Conservation (phyloP, 768 basidiomycete species). For the Pulveroboletus sp. region DNA sequence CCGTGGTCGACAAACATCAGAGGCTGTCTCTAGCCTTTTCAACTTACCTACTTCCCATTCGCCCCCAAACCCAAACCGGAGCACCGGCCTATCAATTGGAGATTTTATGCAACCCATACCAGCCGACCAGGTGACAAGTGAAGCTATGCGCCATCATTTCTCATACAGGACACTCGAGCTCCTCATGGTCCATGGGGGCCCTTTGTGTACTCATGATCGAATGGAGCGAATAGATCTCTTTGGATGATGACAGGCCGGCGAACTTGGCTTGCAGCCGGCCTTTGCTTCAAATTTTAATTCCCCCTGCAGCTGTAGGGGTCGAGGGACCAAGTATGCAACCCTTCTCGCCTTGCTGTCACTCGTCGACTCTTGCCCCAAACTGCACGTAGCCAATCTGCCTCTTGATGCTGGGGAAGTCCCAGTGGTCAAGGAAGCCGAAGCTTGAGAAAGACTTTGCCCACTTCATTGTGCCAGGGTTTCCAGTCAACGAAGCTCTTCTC, state of each 20-base stretch:
- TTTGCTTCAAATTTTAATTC: too few species aligned
- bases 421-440: not conserved
- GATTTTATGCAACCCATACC: not conserved
- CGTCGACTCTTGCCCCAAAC: not conserved
- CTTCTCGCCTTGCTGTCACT: not conserved
- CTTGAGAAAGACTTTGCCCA: not conserved
- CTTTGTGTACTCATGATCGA: too few species aligned
- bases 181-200: not conserved
- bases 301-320: too few species aligned
- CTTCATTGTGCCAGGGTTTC: too few species aligned
- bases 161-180: slow-evolving; percentile 5
- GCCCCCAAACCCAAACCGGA: too few species aligned
- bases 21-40: too few species aligned
- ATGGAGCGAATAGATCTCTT: not conserved
- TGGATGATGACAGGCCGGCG: slow-evolving; percentile 6
- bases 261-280: slow-evolving; percentile 1
- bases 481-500: not conserved
- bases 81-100: not conserved
- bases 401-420: slow-evolving; percentile 15
- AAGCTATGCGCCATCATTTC: slow-evolving; percentile 1
- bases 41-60: too few species aligned
- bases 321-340: too few species aligned
- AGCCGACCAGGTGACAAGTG: not conserved
- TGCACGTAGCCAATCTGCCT: not conserved
- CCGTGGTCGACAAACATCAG: not conserved